A percentile compares a stretch with the other conserved stretches of the same genome.
Evolutionary conservation across 495 filamentous ascomycete species (phyloP).

Genomic region (Trichocladium antarcticum): DNA sequence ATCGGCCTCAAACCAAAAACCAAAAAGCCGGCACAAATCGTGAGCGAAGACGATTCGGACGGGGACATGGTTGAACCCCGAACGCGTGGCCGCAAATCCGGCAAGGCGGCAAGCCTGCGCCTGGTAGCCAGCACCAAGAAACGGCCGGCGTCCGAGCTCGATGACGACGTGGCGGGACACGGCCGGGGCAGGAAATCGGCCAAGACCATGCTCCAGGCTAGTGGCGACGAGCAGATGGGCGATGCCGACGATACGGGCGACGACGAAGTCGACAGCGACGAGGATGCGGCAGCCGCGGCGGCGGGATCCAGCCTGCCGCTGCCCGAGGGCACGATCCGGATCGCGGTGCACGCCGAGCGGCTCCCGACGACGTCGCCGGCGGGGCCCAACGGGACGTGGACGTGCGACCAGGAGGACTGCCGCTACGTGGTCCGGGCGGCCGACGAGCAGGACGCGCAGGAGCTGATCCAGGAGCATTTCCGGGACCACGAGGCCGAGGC

Average conservation of each 20-base stretch:
- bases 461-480: constrained; percentile 53
- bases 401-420: constrained; percentile 59
- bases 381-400: constrained; percentile 55
- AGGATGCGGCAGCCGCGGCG: no score
- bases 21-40: constrained; percentile 4
- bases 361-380: constrained; percentile 37
- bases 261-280: constrained; percentile 1
- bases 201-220: constrained; percentile 26
- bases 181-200: constrained; percentile 14
- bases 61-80: constrained; percentile 11
- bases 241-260: constrained; percentile 27
- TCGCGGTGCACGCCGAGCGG: constrained; percentile 35
- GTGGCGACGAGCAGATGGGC: constrained; percentile 25
- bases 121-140: constrained; percentile 23
- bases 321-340: constrained; percentile 18
- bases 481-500: constrained; percentile 52
- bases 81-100: constrained; percentile 18
- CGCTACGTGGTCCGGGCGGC: constrained; percentile 49
- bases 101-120: constrained; percentile 29
- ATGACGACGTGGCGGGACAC: constrained; percentile 20
- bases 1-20: background rate
- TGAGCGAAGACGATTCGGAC: constrained; percentile 9
- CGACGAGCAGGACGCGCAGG: constrained; percentile 44
- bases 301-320: constrained; percentile 4
- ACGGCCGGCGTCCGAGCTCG: constrained; percentile 28